phyloP scores from a whole-genome alignment of 257 asterid genomes.

The Solanum habrochaites region DNA sequence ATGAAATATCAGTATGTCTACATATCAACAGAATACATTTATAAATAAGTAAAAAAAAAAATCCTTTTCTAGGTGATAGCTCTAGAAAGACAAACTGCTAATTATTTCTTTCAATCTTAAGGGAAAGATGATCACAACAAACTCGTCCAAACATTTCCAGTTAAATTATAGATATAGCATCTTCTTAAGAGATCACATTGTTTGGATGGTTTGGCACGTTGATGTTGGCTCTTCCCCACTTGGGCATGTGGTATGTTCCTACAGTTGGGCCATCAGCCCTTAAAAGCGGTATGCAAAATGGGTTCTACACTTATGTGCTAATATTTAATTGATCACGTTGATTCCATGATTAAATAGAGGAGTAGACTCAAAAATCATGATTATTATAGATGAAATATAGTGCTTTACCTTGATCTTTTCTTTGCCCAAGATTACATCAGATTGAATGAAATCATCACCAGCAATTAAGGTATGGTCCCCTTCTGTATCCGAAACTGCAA shows the following conservation, averaged over 20 bases:
- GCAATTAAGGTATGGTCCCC: constrained; percentile 78
- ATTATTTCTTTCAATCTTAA: not conserved
- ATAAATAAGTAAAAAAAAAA: not conserved
- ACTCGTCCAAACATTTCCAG: not conserved
- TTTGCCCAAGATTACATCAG: constrained; percentile 58
- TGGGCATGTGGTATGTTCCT: not conserved
- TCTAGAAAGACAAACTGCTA: not conserved
- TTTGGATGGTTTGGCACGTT: not conserved
- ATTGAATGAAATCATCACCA: constrained; percentile 45
- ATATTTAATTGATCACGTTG: not conserved
- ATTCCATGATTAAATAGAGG: not conserved
- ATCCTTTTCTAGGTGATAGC: not conserved
- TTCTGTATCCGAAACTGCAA: constrained; percentile 50
- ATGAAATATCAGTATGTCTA: not conserved
- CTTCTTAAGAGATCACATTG: not conserved
- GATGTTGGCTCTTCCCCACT: not conserved
- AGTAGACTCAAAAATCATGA: not conserved
- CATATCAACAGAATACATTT: not conserved
- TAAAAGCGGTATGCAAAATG: not conserved
- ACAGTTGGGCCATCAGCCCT: not conserved
- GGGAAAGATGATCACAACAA: not conserved
- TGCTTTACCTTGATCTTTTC: constrained; percentile 44
- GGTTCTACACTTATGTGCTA: not conserved
- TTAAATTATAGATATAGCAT: not conserved
- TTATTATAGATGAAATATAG: not conserved